A percentile compares a stretch with the other conserved stretches of the same genome.
phyloP scores from a whole-genome alignment of 164 flowering plant genomes.

The Taxillus chinensis region DNA sequence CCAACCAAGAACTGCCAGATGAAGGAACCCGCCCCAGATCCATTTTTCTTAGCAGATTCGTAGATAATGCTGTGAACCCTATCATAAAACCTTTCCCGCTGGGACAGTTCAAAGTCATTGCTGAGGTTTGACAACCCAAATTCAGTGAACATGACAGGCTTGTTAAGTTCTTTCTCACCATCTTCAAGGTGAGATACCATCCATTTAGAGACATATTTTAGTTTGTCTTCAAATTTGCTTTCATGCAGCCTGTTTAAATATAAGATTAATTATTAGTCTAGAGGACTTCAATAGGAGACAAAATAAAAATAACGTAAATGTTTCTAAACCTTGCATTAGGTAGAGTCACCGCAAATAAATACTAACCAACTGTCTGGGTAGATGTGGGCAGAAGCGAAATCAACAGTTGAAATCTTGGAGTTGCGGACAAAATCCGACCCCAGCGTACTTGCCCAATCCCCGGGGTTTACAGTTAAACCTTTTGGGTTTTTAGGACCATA shows the following conservation, averaged over 20 bases:
- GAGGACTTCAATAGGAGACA: neutral
- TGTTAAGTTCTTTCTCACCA: slow-evolving; percentile 61
- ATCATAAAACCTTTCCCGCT: slow-evolving; percentile 50
- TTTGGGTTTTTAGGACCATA: slow-evolving; percentile 68
- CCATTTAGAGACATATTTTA: slow-evolving; percentile 56
- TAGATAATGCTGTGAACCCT: slow-evolving; percentile 44
- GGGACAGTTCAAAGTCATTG: slow-evolving; percentile 42
- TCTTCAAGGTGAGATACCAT: slow-evolving; percentile 74
- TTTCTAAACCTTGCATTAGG: neutral
- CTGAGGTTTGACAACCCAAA: slow-evolving; percentile 58
- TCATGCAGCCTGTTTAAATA: slow-evolving; percentile 34
- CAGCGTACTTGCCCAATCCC: slow-evolving; percentile 55
- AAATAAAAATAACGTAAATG: no score
- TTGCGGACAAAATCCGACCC: slow-evolving; percentile 82
- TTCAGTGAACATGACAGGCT: slow-evolving; percentile 78
- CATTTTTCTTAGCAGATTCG: slow-evolving; percentile 51
- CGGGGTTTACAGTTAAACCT: slow-evolving; percentile 56
- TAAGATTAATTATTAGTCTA: neutral
- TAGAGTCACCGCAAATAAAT: neutral
- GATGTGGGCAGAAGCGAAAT: slow-evolving; percentile 83
- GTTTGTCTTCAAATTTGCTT: slow-evolving; percentile 37
- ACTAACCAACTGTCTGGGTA: slow-evolving; percentile 90
- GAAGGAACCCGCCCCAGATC: slow-evolving; percentile 74
- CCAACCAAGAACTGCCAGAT: slow-evolving; percentile 76
- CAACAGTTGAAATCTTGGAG: slow-evolving; percentile 46